Evolutionary conservation across 176 grass and related monocot species (phyloP), one percentile per base, ranked within the genome.

Genomic region (Phragmites australis): DNA sequence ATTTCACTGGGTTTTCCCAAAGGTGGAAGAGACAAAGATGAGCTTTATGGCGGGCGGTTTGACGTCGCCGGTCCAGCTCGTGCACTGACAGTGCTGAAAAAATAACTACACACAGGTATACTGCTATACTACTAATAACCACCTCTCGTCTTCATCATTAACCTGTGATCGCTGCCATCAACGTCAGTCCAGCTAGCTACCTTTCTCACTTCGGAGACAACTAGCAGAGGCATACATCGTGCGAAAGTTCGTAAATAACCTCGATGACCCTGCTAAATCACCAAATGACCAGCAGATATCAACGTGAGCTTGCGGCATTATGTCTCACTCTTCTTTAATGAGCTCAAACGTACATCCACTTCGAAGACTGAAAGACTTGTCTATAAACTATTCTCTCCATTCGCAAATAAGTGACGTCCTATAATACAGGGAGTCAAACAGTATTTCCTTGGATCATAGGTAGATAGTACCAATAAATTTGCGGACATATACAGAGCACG

Each of bases 21-120:
- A 61, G 14, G 49, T 51, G 43, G 43, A 84, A 74, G 68, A 30
- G 75, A 74, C 75, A 75, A 84, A 73, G 59, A 23, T 27, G 0
- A 80, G 60, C 81, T 88, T 79, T 88, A 80, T 50, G 59, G 59
- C 19, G 42, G 49, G 74, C 80, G 56, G 73, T 65, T 83, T 72
- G 80, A 83, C 74, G 45, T 8, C 19, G 50, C 42, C 42, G 34
- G 27, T 62, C 59, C 63, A 51, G 12, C 53, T 14, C 3, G 14
- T 1, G 50, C 19, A 11, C 34, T 37, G n/a, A 12, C 54, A 22
- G 73, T 84, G 52, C n/a, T n/a, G n/a, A n/a, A n/a, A n/a, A n/a
- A n/a, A n/a, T n/a, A n/a, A n/a, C n/a, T n/a, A n/a, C n/a, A n/a
- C n/a, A n/a, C n/a, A n/a, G n/a, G n/a, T n/a, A n/a, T n/a, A n/a